Base-by-base conservation (phyloP, 2,329 filamentous ascomycete species). In the Aspergillus sp. region DNA sequence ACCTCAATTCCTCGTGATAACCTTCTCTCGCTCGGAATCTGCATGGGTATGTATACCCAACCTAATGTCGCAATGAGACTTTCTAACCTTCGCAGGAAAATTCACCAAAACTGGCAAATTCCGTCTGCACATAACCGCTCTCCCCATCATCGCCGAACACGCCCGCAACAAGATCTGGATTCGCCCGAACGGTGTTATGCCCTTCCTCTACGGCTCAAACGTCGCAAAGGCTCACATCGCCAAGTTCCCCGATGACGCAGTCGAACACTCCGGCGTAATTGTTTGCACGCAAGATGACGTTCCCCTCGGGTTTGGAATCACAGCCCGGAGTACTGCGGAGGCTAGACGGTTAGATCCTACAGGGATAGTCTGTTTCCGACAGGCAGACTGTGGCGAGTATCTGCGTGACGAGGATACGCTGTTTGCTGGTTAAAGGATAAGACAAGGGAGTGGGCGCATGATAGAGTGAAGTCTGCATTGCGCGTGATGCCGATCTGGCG, bases 91-190 rank as follows among this genome's bases (percentile, higher is more conserved):
- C 44, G 4, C 35, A 57, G 59, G 61, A 17, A 61, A 97, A 74
- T 96, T 97, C 80, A 97, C 93, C 61, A 98, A 97, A 82, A 90
- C 92, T 4, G 91, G 92, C 62, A 97, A 98, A 76, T 98, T 99
- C 80, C 83, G 93, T 53, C 82, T 99, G 55, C 93, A 97, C 79
- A 90, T 98, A 71, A 98, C 93, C 1, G 90, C 85, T n/a, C 82
- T 99, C 58, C 89, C 92, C 62, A 85, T 97, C 62, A 89, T 99
- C 64, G 90, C 93, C 57, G 89, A 91, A 64, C 91, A 97, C 75
- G 93, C 93, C 45, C 84, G 95, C 59, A 96, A 96, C 79, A 98
- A 98, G 85, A 87, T 98, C 67, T 98, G 93, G 92, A 88, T 99
- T 66, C 96, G 96, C 78, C 85, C 88, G 59, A 98, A 98, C 77